phyloP scores from a whole-genome alignment of 1,284 basidiomycete species.

The Cryptococcus floricola region DNA sequence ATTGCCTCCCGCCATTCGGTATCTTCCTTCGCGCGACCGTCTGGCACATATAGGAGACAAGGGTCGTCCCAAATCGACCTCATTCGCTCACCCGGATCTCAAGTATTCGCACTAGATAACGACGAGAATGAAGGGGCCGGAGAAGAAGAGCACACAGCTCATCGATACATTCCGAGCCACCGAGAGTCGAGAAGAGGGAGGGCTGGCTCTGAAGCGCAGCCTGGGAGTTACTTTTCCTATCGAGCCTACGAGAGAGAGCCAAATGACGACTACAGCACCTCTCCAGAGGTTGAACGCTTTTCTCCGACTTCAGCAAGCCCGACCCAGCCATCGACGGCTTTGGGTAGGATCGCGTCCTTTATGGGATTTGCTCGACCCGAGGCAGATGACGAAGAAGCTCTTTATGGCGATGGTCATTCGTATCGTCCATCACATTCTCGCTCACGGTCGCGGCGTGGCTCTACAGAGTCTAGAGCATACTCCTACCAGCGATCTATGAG shows the following conservation, averaged over 20 bases:
- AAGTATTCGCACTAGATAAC: slow-evolving; percentile 39
- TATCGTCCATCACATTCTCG: slow-evolving; percentile 17
- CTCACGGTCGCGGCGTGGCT: slow-evolving; percentile 21
- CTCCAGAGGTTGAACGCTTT: neutral
- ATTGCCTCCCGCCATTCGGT: slow-evolving; percentile 27
- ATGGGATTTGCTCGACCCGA: slow-evolving; percentile 38
- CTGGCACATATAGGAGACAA: slow-evolving; percentile 14
- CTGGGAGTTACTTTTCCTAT: slow-evolving; percentile 9
- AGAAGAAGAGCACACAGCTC: slow-evolving; percentile 22
- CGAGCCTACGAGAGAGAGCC: neutral
- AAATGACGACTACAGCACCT: slow-evolving; percentile 2
- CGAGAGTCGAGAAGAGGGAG: slow-evolving; percentile 5
- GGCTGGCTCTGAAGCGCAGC: slow-evolving; percentile 3
- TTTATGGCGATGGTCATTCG: slow-evolving; percentile 9
- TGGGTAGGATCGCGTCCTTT: slow-evolving; percentile 44
- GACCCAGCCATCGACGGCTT: slow-evolving; percentile 27
- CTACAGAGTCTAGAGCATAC: slow-evolving; percentile 17
- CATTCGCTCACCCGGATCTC: slow-evolving; percentile 30
- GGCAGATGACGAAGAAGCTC: slow-evolving; percentile 16
- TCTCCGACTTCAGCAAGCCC: slow-evolving; percentile 15
- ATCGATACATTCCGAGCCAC: neutral
- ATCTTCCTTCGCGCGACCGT: slow-evolving; percentile 17
- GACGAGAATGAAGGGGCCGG: slow-evolving; percentile 36
- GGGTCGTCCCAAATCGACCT: slow-evolving; percentile 24
- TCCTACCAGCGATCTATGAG: slow-evolving; percentile 1